A percentile compares a stretch with the other conserved stretches of the same genome.
phyloP scores from a whole-genome alignment of 2,329 filamentous ascomycete genomes.

The Corynespora cassiicola region DNA sequence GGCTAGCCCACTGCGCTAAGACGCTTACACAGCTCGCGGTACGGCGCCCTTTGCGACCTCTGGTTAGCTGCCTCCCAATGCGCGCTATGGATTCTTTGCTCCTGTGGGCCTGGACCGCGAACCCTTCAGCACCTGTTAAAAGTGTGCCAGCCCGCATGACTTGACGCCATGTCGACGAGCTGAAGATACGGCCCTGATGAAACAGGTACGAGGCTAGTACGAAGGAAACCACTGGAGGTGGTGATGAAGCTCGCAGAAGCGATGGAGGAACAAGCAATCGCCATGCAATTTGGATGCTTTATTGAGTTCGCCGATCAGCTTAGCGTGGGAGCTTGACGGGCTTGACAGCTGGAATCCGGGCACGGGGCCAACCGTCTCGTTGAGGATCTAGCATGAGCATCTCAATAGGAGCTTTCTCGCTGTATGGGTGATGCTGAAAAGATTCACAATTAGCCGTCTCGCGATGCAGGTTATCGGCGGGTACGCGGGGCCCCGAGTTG shows the following conservation, averaged over 20 bases:
- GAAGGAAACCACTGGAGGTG: not conserved
- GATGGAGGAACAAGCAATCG: slow-evolving; percentile 25
- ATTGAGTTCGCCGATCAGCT: slow-evolving; percentile 16
- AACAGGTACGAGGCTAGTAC: not conserved
- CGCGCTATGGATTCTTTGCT: slow-evolving; percentile 2
- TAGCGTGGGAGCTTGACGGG: slow-evolving; percentile 26
- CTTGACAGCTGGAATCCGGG: slow-evolving; percentile 14
- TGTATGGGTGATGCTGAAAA: no score
- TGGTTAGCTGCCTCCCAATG: not conserved
- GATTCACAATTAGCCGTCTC: no score
- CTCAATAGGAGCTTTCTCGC: no score
- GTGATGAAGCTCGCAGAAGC: not conserved
- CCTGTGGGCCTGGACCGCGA: slow-evolving; percentile 10
- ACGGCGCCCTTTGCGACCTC: not conserved
- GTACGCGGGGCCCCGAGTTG: no score
- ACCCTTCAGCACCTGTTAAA: slow-evolving; percentile 1
- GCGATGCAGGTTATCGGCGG: no score
- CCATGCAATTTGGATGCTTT: slow-evolving; percentile 27
- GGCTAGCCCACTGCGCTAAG: not conserved
- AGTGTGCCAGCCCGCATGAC: no score
- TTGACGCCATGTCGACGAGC: not conserved
- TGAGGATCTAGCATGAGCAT: no score
- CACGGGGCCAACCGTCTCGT: no score
- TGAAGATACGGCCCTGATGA: not conserved
- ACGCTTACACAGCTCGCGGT: slow-evolving; percentile 3